Evolutionary conservation across 2,329 filamentous ascomycete genomes (phyloP).

Genomic region (Orbilia brochopaga): DNA sequence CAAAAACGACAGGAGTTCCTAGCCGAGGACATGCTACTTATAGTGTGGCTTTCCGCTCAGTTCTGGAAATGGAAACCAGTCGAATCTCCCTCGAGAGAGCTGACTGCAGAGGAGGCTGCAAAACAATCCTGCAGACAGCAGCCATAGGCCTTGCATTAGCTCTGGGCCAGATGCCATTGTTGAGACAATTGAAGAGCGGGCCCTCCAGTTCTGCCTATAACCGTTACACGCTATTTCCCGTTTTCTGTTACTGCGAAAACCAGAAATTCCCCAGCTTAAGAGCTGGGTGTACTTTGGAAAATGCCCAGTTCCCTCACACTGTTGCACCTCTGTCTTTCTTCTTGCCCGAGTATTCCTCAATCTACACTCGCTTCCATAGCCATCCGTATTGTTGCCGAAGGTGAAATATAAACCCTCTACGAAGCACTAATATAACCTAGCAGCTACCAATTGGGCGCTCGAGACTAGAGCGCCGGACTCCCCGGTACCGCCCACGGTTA

Average conservation of each 20-base stretch:
- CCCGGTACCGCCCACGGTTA: conserved; percentile 23
- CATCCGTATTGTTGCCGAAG: not conserved
- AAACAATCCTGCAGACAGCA: conserved; percentile 42
- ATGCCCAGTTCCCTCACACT: not conserved
- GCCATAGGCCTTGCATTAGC: conserved; percentile 47
- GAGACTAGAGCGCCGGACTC: conserved; percentile 33
- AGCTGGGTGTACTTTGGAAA: not conserved
- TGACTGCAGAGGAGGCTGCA: conserved; percentile 39
- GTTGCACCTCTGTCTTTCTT: not conserved
- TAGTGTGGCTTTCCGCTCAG: conserved; percentile 33
- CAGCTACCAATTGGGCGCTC: conserved; percentile 8
- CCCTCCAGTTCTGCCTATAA: conserved; percentile 45
- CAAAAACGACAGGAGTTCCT: conserved; percentile 42
- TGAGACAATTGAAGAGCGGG: conserved; percentile 30
- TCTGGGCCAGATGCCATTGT: conserved; percentile 41
- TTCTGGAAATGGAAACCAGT: conserved; percentile 36
- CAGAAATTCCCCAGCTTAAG: not conserved
- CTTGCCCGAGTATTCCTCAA: not conserved
- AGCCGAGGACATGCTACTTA: conserved; percentile 44
- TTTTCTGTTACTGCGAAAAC: conserved; percentile 24
- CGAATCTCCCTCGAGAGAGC: conserved; percentile 38
- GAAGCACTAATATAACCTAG: conserved; percentile 3
- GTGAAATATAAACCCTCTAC: conserved; percentile 3
- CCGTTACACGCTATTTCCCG: conserved; percentile 47
- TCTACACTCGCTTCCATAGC: not conserved